Percentiles rank a stretch among this genome's conserved stretches.
phyloP scores from a whole-genome alignment of 495 filamentous ascomycete species.

The Amorphotheca resinae region DNA sequence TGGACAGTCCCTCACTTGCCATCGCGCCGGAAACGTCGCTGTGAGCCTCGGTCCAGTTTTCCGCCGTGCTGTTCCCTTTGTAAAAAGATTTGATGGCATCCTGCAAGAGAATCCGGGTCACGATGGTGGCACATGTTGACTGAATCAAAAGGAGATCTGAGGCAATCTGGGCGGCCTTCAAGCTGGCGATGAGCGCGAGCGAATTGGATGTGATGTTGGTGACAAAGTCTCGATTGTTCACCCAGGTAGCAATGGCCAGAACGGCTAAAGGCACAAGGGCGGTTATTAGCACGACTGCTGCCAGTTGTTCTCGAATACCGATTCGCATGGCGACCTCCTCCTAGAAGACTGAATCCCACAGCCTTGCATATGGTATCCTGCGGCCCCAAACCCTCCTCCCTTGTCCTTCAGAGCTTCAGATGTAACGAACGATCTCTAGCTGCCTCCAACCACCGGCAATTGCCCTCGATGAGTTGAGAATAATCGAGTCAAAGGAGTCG shows the following conservation, averaged over 20 bases:
- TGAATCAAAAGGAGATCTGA: conserved; percentile 63
- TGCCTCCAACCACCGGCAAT: not conserved
- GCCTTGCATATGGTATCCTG: not conserved
- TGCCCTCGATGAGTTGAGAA: not conserved
- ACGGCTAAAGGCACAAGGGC: conserved; percentile 50
- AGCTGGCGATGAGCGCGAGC: conserved; percentile 52
- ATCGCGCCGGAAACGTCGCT: conserved; percentile 52
- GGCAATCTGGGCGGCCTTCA: conserved; percentile 73
- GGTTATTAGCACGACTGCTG: conserved; percentile 43
- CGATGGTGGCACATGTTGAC: conserved; percentile 50
- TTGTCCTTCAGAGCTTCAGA: not conserved
- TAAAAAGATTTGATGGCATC: conserved; percentile 49
- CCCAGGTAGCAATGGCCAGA: conserved; percentile 50
- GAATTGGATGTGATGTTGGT: conserved; percentile 36
- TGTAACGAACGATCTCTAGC: not conserved
- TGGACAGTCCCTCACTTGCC: conserved; percentile 32
- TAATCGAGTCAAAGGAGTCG: not conserved
- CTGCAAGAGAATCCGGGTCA: conserved; percentile 58
- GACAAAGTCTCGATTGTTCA: conserved; percentile 66
- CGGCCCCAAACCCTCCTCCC: not conserved
- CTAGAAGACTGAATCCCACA: not conserved
- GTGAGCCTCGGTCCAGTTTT: conserved; percentile 41
- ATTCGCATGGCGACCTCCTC: conserved; percentile 48
- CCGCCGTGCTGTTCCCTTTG: conserved; percentile 32
- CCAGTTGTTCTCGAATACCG: conserved; percentile 73